A percentile compares a stretch with the other conserved stretches of the same genome.
These are phyloP conservation scores for Diutina pseudorugosa DNA, from an alignment of 1,139 yeast species.

Conservation along the genomic window DNA sequence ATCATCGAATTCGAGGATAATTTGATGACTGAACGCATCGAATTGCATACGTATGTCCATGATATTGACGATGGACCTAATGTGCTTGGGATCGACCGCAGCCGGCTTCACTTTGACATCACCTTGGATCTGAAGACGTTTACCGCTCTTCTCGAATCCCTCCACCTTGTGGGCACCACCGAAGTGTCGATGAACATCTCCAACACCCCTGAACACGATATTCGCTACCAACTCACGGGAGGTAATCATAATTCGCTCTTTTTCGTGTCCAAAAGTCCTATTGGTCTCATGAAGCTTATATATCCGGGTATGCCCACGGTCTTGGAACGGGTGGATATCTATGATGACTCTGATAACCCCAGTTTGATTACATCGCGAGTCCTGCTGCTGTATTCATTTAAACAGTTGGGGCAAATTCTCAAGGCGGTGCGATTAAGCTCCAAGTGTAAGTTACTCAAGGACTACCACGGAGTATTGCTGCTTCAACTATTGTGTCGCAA, in stretches of 20 bases:
- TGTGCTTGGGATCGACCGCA: conserved; percentile 26
- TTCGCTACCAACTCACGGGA: conserved; percentile 4
- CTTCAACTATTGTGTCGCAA: conserved; percentile 31
- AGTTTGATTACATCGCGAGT: conserved; percentile 4
- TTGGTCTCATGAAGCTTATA: conserved; percentile 58
- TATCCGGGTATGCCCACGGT: conserved; percentile 55
- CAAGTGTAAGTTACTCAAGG: conserved; percentile 50
- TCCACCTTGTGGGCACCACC: conserved; percentile 51
- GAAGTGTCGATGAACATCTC: conserved; percentile 40
- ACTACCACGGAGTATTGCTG: conserved; percentile 39
- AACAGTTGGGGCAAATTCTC: conserved; percentile 38
- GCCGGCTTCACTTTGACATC: conserved; percentile 45
- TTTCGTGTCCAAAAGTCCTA: conserved; percentile 53
- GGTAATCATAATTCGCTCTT: conserved; percentile 20
- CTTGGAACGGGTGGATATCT: conserved; percentile 34
- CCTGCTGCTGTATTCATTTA: conserved; percentile 39
- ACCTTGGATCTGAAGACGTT: conserved; percentile 57
- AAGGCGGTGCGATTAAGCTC: conserved; percentile 45
- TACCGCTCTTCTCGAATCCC: conserved; percentile 52
- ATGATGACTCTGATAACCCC: conserved; percentile 5
- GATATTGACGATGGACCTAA: conserved; percentile 26
- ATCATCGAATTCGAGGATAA: conserved; percentile 62
- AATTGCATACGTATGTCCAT: conserved; percentile 46
- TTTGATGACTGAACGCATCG: conserved; percentile 57
- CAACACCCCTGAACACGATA: conserved; percentile 10